Evolutionary conservation across 2,329 filamentous ascomycete species (phyloP).

Genomic region (Ascocoryne sarcoides): DNA sequence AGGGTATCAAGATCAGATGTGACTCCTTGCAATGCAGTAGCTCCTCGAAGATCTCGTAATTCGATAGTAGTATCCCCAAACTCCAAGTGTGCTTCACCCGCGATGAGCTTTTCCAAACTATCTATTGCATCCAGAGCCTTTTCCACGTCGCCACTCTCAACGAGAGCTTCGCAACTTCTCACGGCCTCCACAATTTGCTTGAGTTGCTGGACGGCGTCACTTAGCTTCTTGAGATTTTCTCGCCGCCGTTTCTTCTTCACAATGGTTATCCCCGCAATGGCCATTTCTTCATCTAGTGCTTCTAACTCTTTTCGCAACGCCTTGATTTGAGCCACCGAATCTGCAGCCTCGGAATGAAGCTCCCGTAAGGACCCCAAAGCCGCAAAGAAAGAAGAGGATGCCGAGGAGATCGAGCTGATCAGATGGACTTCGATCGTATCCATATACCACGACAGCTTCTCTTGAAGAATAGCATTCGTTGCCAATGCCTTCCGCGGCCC

Average conservation of each 20-base stretch:
- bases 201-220: slow-evolving; percentile 75
- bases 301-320: slow-evolving; percentile 69
- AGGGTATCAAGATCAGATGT: slow-evolving; percentile 68
- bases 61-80: slow-evolving; percentile 15
- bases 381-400: slow-evolving; percentile 92
- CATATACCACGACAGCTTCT: slow-evolving; percentile 99
- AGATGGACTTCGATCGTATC: slow-evolving; percentile 97
- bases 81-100: slow-evolving; percentile 48
- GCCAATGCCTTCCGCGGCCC: slow-evolving; percentile 77
- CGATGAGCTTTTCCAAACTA: slow-evolving; percentile 68
- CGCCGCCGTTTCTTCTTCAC: slow-evolving; percentile 65
- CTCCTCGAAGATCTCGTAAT: slow-evolving; percentile 52
- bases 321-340: slow-evolving; percentile 83
- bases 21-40: slow-evolving; percentile 73
- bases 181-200: slow-evolving; percentile 69
- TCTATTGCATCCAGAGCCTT: slow-evolving; percentile 71
- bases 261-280: slow-evolving; percentile 73
- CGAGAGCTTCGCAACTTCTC: slow-evolving; percentile 65
- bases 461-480: slow-evolving; percentile 93
- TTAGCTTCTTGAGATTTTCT: slow-evolving; percentile 77
- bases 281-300: slow-evolving; percentile 78
- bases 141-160: slow-evolving; percentile 78
- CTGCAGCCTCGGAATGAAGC: slow-evolving; percentile 82
- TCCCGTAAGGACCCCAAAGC: slow-evolving; percentile 85
- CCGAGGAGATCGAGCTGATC: slow-evolving; percentile 91